Evolutionary conservation across 2,329 filamentous ascomycete species (phyloP).

Genomic region (Aspergillus sp.): DNA sequence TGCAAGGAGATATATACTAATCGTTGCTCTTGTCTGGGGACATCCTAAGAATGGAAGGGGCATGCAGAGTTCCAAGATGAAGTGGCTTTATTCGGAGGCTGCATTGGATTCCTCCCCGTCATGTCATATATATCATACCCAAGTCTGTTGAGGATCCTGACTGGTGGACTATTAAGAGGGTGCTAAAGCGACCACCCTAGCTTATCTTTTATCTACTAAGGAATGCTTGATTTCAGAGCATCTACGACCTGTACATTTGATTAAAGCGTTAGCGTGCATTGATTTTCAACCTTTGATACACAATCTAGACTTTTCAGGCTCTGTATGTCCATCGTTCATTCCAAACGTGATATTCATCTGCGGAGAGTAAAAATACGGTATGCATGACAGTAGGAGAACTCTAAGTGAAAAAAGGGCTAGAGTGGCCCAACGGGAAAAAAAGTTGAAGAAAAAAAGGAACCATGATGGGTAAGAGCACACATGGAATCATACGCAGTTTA

Average conservation of each 20-base stretch:
- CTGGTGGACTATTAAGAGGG: no score
- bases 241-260: background rate
- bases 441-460: conserved; percentile 2
- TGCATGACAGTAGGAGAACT: conserved; percentile 16
- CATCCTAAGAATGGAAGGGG: no score
- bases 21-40: no score
- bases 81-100: no score
- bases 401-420: conserved; percentile 7
- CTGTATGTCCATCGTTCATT: conserved; percentile 17
- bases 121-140: no score
- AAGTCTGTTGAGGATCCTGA: no score
- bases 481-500: conserved; percentile 23
- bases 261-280: background rate
- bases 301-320: background rate
- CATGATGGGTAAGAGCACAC: conserved; percentile 19
- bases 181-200: no score
- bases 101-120: no score
- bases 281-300: background rate
- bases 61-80: no score
- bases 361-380: conserved; percentile 20
- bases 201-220: no score
- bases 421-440: conserved; percentile 3
- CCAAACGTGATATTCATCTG: conserved; percentile 25
- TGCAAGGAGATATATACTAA: background rate
- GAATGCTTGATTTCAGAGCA: background rate